Conservation (phyloP, 192 early-diverging fungal genomes). For the Pilobolus umbonatus region DNA sequence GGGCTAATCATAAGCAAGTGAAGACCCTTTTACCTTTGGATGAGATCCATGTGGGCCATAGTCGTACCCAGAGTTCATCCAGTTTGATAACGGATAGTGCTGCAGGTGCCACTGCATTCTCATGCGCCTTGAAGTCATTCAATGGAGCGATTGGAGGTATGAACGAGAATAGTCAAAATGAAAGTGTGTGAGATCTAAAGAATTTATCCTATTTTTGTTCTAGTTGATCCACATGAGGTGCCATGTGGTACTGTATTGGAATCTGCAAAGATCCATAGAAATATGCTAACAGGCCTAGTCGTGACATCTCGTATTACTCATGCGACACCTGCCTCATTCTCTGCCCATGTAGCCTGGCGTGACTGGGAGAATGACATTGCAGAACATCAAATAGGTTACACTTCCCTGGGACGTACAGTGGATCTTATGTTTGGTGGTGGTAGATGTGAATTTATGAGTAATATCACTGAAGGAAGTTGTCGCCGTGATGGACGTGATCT, state of each 20-base stretch:
- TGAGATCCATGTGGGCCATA: constrained; percentile 40
- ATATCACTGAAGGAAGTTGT: constrained; percentile 28
- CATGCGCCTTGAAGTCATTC: constrained; percentile 48
- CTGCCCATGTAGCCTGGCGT: constrained; percentile 45
- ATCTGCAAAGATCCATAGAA: constrained; percentile 44
- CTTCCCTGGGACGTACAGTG: constrained; percentile 28
- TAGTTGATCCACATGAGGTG: constrained; percentile 28
- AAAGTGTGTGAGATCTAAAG: neutral
- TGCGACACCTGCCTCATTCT: constrained; percentile 56
- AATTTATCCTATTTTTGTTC: neutral
- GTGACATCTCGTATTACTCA: constrained; percentile 58
- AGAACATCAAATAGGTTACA: constrained; percentile 41
- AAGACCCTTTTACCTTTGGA: constrained; percentile 42
- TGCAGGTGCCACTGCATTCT: constrained; percentile 56
- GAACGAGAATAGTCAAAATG: neutral
- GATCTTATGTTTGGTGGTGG: constrained; percentile 58
- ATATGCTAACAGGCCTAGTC: constrained; percentile 48
- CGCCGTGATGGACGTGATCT: constrained; percentile 39
- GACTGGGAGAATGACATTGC: constrained; percentile 54
- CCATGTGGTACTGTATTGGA: constrained; percentile 58
- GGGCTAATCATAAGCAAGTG: neutral
- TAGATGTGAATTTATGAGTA: constrained; percentile 41
- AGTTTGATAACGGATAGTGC: constrained; percentile 57
- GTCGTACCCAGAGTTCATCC: constrained; percentile 45
- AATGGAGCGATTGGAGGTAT: constrained; percentile 50